These are phyloP conservation scores for Apophysomyces sp. DNA, from an alignment of 371 early-diverging fungal species.

Conservation along the genomic window DNA sequence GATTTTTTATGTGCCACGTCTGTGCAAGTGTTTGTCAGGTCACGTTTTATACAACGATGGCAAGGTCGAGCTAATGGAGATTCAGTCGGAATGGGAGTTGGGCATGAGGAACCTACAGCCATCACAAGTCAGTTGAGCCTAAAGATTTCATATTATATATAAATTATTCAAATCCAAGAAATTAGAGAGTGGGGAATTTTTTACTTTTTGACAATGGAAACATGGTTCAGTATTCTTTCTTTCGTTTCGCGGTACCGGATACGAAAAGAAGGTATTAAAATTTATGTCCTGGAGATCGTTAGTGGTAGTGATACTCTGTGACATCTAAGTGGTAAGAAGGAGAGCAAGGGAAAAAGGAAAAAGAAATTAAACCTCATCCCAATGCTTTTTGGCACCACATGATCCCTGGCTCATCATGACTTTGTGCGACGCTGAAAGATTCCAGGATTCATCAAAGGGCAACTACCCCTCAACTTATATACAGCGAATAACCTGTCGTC, in stretches of 20 bases:
- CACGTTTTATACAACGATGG: neutral
- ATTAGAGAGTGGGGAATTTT: too few species aligned
- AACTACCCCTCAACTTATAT: too few species aligned
- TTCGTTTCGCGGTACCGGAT: neutral
- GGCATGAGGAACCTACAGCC: neutral
- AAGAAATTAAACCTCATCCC: neutral
- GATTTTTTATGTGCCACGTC: neutral
- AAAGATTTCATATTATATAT: too few species aligned
- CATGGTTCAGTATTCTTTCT: neutral
- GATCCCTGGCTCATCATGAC: neutral
- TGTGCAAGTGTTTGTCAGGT: neutral
- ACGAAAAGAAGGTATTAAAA: neutral
- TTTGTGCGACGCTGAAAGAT: neutral
- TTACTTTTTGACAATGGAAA: neutral
- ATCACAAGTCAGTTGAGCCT: neutral
- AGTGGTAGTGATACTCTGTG: neutral
- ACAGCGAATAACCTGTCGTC: too few species aligned
- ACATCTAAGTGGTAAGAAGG: neutral
- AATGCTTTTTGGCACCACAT: neutral
- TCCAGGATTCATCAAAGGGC: too few species aligned
- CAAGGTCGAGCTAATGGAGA: neutral
- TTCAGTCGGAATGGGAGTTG: neutral
- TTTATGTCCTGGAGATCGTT: neutral
- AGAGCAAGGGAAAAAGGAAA: neutral
- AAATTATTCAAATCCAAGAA: too few species aligned